Evolutionary conservation across 2,329 filamentous ascomycete genomes (phyloP).

Genomic region (Rhytidhysteron rufulum): DNA sequence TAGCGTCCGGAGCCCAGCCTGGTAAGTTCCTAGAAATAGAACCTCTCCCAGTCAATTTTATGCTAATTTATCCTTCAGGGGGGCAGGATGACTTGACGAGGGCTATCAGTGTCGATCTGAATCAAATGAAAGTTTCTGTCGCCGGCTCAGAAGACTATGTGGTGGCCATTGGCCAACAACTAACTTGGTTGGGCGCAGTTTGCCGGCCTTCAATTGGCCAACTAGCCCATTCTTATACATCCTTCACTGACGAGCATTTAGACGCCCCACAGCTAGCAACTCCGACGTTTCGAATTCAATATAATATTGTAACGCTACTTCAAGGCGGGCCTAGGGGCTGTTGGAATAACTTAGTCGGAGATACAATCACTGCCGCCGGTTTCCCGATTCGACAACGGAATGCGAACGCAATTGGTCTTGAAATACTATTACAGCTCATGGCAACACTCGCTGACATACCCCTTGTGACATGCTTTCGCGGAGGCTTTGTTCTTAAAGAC

Average conservation of each 20-base stretch:
- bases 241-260: not conserved
- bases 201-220: conserved; percentile 2
- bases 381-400: conserved; percentile 1
- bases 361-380: conserved; percentile 2
- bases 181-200: conserved; percentile 5
- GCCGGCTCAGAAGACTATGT: conserved; percentile 1
- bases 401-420: not conserved
- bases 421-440: conserved; percentile 3
- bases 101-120: not conserved
- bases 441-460: conserved; percentile 1
- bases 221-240: conserved; percentile 3
- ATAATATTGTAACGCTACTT: conserved; percentile 1
- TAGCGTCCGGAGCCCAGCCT: not conserved
- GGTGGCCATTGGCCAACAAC: conserved; percentile 5
- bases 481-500: conserved; percentile 3
- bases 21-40: not conserved
- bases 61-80: not conserved
- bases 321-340: not conserved
- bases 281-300: not conserved
- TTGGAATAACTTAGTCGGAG: conserved; percentile 3
- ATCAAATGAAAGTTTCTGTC: not conserved
- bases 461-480: conserved; percentile 1
- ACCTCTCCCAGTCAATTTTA: not conserved
- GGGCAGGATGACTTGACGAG: not conserved
- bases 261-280: not conserved